These are phyloP conservation scores for Solanum etuberosum DNA, from an alignment of 257 asterid species.

Conservation along the genomic window DNA sequence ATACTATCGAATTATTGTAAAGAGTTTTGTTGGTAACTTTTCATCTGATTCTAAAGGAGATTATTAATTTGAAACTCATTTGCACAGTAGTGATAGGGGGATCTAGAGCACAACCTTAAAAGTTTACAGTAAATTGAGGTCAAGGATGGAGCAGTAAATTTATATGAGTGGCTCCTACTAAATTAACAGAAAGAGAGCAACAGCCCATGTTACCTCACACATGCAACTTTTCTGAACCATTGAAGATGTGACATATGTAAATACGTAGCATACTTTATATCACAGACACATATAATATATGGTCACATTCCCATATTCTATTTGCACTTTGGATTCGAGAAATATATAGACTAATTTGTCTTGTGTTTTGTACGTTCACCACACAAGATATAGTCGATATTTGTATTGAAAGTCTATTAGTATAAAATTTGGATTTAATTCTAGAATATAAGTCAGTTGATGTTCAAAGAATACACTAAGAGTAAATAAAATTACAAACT, in stretches of 20 bases:
- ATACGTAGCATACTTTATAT: not conserved
- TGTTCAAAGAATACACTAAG: constrained; percentile 14
- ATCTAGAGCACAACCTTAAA: not conserved
- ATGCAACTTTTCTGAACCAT: not conserved
- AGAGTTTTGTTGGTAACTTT: not conserved
- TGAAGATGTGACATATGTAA: not conserved
- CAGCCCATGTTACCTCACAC: not conserved
- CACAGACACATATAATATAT: not conserved
- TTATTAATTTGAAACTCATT: not conserved
- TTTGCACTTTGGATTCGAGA: not conserved
- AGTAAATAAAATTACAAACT: not conserved
- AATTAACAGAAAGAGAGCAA: not conserved
- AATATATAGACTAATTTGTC: not conserved
- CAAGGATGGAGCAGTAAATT: not conserved
- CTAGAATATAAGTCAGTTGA: constrained; percentile 2
- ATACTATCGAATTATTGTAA: not conserved
- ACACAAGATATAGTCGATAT: not conserved
- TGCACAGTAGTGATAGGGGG: no score
- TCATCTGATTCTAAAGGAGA: no score
- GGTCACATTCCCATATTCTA: not conserved
- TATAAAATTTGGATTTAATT: not conserved
- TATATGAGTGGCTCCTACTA: not conserved
- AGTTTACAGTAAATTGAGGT: not conserved
- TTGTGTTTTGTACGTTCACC: not conserved
- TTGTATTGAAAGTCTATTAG: not conserved